Percentiles rank a stretch among this genome's conserved stretches.
Evolutionary conservation across 768 basidiomycete genomes (phyloP).

Genomic region (Boletus vermiculosoides): DNA sequence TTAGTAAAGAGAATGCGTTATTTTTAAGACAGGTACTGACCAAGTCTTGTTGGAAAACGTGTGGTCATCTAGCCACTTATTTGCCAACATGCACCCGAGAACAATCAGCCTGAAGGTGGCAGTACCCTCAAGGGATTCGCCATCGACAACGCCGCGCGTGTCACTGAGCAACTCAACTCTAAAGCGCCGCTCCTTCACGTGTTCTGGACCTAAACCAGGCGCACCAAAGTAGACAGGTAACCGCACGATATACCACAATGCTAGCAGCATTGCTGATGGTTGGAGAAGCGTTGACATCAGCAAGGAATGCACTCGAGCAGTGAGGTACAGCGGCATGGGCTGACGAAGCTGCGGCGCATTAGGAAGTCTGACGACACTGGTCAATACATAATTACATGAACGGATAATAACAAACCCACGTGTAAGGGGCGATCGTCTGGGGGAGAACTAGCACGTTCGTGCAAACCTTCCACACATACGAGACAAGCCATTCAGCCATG

Average conservation of each 20-base stretch:
- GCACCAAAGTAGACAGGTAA: slow-evolving; percentile 68
- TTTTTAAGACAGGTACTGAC: slow-evolving; percentile 39
- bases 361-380: slow-evolving; percentile 19
- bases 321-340: slow-evolving; percentile 46
- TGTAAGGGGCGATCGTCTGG: slow-evolving; percentile 47
- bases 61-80: slow-evolving; percentile 88
- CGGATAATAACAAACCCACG: slow-evolving; percentile 43
- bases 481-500: slow-evolving; percentile 74
- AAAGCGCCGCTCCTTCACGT: slow-evolving; percentile 60
- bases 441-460: slow-evolving; percentile 68
- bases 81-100: slow-evolving; percentile 81
- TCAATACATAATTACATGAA: slow-evolving; percentile 12
- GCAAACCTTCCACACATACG: slow-evolving; percentile 81
- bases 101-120: slow-evolving; percentile 74
- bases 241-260: slow-evolving; percentile 79
- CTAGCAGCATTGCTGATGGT: slow-evolving; percentile 75
- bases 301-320: slow-evolving; percentile 65
- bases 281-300: slow-evolving; percentile 77
- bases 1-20: slow-evolving; percentile 1
- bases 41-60: slow-evolving; percentile 90
- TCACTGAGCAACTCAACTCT: slow-evolving; percentile 62
- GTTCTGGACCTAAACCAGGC: slow-evolving; percentile 48
- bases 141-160: slow-evolving; percentile 38
- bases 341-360: slow-evolving; percentile 34
- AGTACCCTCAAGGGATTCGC: slow-evolving; percentile 50